phyloP scores from a whole-genome alignment of 2,329 filamentous ascomycete species.

The Chaetomium strumarium region DNA sequence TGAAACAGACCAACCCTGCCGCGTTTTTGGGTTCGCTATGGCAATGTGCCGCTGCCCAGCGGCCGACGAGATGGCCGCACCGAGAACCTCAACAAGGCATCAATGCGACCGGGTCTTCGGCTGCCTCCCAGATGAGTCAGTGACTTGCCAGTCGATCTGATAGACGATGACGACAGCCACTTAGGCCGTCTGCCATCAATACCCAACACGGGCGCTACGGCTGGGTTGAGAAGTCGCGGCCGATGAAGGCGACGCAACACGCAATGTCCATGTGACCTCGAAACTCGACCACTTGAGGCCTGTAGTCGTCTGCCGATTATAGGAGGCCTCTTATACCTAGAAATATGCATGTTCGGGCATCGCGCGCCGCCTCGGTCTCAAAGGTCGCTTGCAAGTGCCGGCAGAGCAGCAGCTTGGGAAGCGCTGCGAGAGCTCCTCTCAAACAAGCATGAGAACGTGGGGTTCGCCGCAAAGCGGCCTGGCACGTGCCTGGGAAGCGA shows the following conservation, averaged over 20 bases:
- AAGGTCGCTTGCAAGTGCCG: neutral
- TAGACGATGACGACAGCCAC: neutral
- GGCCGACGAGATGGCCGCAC: conserved; percentile 1
- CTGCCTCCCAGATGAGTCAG: neutral
- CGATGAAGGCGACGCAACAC: neutral
- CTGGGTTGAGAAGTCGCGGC: neutral
- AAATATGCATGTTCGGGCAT: conserved; percentile 7
- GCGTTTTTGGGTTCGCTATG: neutral
- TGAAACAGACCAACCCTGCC: conserved; percentile 11
- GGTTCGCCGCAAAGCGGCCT: conserved; percentile 1
- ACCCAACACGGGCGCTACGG: neutral
- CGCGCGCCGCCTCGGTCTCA: conserved; percentile 3
- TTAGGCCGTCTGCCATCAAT: neutral
- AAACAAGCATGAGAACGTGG: conserved; percentile 4
- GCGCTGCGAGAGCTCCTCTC: neutral
- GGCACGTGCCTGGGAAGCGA: conserved; percentile 6
- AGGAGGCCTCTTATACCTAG: conserved; percentile 11
- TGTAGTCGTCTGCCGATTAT: conserved; percentile 1
- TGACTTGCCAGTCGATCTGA: neutral
- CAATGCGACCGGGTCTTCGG: neutral
- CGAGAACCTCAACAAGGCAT: too few relatives aligned
- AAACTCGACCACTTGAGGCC: neutral
- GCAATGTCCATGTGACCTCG: neutral
- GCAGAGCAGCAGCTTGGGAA: conserved; percentile 3
- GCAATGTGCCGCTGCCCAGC: neutral